These are phyloP conservation scores for Oryza officinalis DNA, from an alignment of 176 grass and related monocot species.

Conservation along the genomic window DNA sequence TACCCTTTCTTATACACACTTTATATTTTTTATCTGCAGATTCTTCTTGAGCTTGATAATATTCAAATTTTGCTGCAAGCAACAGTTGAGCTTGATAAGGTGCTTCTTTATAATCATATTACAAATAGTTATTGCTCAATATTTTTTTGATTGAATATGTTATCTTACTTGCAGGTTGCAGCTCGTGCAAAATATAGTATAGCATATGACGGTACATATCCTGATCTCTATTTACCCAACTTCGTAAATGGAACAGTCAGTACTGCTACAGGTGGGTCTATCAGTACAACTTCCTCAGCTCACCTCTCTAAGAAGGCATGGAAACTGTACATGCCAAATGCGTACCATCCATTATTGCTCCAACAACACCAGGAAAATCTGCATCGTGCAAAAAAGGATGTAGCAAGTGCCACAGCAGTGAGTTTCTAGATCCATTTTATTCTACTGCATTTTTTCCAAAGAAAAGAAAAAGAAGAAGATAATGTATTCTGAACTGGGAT, in stretches of 20 bases:
- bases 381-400: constrained; percentile 53
- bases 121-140: not conserved
- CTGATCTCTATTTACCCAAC: constrained; percentile 65
- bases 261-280: constrained; percentile 30
- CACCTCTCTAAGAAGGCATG: constrained; percentile 40
- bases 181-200: constrained; percentile 76
- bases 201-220: constrained; percentile 64
- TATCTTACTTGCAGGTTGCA: constrained; percentile 45
- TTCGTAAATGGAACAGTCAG: constrained; percentile 21
- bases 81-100: constrained; percentile 63
- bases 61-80: constrained; percentile 59
- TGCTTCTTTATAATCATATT: constrained; percentile 32
- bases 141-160: constrained; percentile 23
- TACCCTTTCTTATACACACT: constrained; percentile 14
- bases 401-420: constrained; percentile 56
- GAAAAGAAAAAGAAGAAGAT: not conserved
- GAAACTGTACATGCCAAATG: constrained; percentile 77
- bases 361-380: constrained; percentile 61
- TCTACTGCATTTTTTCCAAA: not conserved
- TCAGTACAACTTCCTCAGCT: constrained; percentile 22
- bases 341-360: constrained; percentile 74
- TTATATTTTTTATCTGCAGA: constrained; percentile 44
- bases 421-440: constrained; percentile 41
- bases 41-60: constrained; percentile 65
- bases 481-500: constrained; percentile 4